phyloP scores from a whole-genome alignment of 2,329 filamentous ascomycete genomes.

The Botrytis porri region DNA sequence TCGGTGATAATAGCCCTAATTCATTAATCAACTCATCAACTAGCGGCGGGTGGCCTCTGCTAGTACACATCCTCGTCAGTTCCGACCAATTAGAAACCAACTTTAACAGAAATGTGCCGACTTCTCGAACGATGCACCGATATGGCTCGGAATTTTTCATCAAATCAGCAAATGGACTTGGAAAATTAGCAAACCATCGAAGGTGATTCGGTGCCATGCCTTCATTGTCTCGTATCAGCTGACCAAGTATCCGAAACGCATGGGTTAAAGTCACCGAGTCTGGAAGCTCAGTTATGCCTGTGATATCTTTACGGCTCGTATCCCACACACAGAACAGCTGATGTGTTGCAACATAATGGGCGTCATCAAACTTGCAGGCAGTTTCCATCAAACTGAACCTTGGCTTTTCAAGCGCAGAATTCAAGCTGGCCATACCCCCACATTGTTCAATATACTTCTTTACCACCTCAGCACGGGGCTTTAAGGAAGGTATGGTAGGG shows the following conservation, averaged over 20 bases:
- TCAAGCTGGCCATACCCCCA: slow-evolving; percentile 31
- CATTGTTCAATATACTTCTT: slow-evolving; percentile 29
- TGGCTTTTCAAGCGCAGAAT: slow-evolving; percentile 42
- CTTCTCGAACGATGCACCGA: slow-evolving; percentile 34
- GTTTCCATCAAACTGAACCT: slow-evolving; percentile 54
- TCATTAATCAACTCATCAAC: slow-evolving; percentile 51
- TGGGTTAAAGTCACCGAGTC: slow-evolving; percentile 26
- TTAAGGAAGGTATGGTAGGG: slow-evolving; percentile 28
- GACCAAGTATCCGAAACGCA: slow-evolving; percentile 41
- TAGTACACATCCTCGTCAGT: slow-evolving; percentile 40
- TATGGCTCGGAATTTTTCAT: slow-evolving; percentile 39
- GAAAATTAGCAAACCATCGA: slow-evolving; percentile 49
- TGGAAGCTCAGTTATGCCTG: slow-evolving; percentile 40
- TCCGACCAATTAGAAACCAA: slow-evolving; percentile 44
- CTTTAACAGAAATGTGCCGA: slow-evolving; percentile 46
- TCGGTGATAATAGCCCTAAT: slow-evolving; percentile 49
- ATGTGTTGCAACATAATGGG: slow-evolving; percentile 63
- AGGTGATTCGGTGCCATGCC: slow-evolving; percentile 42
- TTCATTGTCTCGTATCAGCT: slow-evolving; percentile 47
- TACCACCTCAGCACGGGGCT: slow-evolving; percentile 29
- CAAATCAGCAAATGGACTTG: slow-evolving; percentile 38
- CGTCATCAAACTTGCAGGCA: slow-evolving; percentile 55
- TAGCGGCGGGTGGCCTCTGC: slow-evolving; percentile 51
- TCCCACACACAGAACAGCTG: slow-evolving; percentile 62
- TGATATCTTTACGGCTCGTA: slow-evolving; percentile 25